Evolutionary conservation across 2,329 filamentous ascomycete genomes (phyloP), one percentile per base, ranked within the genome.

Genomic region (Calonectria pseudoreteaudii): DNA sequence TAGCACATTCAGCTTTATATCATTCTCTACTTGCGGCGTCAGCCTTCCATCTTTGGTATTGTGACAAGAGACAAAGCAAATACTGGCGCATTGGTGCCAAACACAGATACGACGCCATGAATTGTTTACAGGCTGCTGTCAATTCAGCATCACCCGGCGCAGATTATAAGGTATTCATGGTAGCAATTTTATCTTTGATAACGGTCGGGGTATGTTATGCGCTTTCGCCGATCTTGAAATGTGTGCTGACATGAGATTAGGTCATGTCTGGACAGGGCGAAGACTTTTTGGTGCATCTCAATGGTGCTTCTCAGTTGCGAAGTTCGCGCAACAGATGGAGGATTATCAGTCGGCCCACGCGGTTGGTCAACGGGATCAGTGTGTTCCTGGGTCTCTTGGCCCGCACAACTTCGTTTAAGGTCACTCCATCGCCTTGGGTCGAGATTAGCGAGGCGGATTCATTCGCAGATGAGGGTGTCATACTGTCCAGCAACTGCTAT

Each of bases 351-450:
- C 60, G 66, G 2, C 53, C 62, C 5, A 70, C 74, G 23, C 64
- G 41, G n/a, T 62, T 72, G 20, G 60, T 75, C 1, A 74, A 75
- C 31, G 72, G 74, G 8, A 67, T 75, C 31, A 71, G 72, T n/a
- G 74, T 67, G 1, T 75, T 75, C 66, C 44, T 75, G 23, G 68
- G 68, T 3, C 52, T 75, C 9, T 44, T 75, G 52, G 72, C 74
- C 30, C 66, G 74, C 10, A 75, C 74, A 41, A 71, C 70, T 4
- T 53, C 69, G 1, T 75, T 75, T 3, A 34, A 26, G 2, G 5
- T 20, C 28, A 16, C 52, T 64, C 28, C 67, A 4, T 66, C 50
- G 16, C 26, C 60, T 38, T 73, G 71, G 71, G 5, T 60, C 2
- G 50, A 30, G n/a, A 34, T 38, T 5, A 49, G 52, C 9, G 34